phyloP scores from a whole-genome alignment of 2,329 filamentous ascomycete genomes.

The Penicillium sp. region DNA sequence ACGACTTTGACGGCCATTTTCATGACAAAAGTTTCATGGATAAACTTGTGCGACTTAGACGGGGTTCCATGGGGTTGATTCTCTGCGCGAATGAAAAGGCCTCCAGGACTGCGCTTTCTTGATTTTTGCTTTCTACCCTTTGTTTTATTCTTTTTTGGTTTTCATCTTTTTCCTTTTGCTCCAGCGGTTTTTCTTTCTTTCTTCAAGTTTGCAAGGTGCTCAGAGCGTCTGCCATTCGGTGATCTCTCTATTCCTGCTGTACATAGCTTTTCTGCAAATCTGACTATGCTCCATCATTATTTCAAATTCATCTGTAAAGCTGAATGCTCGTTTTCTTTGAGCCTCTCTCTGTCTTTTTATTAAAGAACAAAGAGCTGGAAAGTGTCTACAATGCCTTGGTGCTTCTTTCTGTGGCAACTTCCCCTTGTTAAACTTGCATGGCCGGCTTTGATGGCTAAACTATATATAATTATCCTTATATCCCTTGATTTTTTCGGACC shows the following conservation, averaged over 20 bases:
- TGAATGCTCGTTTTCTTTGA: not conserved
- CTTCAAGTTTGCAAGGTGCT: conserved; percentile 18
- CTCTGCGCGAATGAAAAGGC: not conserved
- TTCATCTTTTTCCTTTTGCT: not conserved
- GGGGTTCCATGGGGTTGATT: not conserved
- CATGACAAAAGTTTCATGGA: conserved; percentile 10
- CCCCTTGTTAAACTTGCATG: not conserved
- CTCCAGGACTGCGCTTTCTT: not conserved
- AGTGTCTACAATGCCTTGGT: not conserved
- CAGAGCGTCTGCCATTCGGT: conserved; percentile 20
- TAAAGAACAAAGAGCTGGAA: not conserved
- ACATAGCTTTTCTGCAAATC: conserved; percentile 15
- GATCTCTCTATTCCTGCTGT: conserved; percentile 14
- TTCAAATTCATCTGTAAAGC: not conserved
- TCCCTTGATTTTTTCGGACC: not conserved
- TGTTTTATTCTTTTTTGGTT: conserved; percentile 1
- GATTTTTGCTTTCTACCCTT: conserved; percentile 7
- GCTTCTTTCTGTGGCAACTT: not conserved
- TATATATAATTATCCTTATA: not conserved
- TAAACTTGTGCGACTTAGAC: conserved; percentile 10
- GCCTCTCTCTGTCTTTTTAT: not conserved
- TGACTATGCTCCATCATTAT: not conserved
- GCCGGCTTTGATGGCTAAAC: not conserved
- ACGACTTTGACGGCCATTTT: conserved; percentile 17
- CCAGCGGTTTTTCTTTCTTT: conserved; percentile 11